These are phyloP conservation scores for Lantana camara DNA, from an alignment of 257 asterid genomes.

Conservation along the genomic window DNA sequence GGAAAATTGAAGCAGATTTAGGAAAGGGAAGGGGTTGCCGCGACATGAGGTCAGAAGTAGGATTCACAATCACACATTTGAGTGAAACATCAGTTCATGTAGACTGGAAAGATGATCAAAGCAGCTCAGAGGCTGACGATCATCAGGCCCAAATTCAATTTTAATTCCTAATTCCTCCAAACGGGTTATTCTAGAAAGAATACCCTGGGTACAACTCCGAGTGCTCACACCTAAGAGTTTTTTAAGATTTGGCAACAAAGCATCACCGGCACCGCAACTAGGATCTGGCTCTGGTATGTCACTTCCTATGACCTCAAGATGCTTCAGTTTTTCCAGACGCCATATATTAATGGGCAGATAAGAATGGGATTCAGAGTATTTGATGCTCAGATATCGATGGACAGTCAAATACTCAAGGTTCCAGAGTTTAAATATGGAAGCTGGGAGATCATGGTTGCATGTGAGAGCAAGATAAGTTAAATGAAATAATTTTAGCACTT, in stretches of 20 bases:
- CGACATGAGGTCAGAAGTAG: background rate
- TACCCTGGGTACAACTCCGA: conserved; percentile 1
- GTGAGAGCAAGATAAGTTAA: conserved; percentile 21
- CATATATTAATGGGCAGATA: background rate
- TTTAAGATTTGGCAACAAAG: background rate
- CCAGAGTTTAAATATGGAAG: conserved; percentile 8
- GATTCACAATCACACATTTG: conserved; percentile 20
- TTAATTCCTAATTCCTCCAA: conserved; percentile 4
- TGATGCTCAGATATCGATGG: background rate
- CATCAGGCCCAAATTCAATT: background rate
- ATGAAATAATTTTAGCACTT: background rate
- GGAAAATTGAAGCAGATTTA: background rate
- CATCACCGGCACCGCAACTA: background rate
- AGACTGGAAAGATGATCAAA: background rate
- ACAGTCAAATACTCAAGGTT: conserved; percentile 15
- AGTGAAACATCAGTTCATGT: background rate
- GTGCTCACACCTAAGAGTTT: background rate
- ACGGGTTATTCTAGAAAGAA: conserved; percentile 9
- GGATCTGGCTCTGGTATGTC: conserved; percentile 1
- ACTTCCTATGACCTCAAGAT: background rate
- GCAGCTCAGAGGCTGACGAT: background rate
- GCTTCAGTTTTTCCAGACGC: background rate
- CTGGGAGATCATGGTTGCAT: background rate
- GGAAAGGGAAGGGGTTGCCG: background rate
- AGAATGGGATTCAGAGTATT: background rate